Conservation (phyloP, 306 rosid genomes). For the Lablab purpureus region DNA sequence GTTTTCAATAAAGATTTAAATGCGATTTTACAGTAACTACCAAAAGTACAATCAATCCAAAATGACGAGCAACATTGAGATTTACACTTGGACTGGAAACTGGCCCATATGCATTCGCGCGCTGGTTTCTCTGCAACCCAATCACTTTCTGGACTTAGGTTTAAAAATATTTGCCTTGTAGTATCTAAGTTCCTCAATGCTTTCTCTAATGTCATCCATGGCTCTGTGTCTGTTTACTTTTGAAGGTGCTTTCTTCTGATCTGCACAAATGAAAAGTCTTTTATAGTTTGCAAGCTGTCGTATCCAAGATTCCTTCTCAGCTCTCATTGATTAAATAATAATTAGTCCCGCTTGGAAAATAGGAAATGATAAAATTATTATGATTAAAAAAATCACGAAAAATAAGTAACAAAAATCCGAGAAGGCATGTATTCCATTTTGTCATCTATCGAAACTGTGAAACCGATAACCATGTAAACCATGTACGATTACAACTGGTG, state of each 20-base stretch:
- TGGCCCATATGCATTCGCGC: constrained; percentile 33
- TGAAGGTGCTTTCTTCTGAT: constrained; percentile 67
- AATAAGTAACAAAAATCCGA: not conserved
- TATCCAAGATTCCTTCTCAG: not conserved
- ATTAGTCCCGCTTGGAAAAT: not conserved
- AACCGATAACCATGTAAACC: not conserved
- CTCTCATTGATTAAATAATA: not conserved
- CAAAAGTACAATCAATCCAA: constrained; percentile 24
- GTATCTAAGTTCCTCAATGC: constrained; percentile 82
- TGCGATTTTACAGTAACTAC: constrained; percentile 36
- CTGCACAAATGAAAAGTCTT: constrained; percentile 57
- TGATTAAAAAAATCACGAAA: not conserved
- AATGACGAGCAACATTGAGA: constrained; percentile 1
- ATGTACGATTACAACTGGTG: not conserved
- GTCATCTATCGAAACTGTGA: not conserved
- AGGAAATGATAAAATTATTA: not conserved
- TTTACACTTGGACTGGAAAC: constrained; percentile 26
- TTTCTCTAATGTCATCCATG: constrained; percentile 95
- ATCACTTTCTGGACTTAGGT: constrained; percentile 63
- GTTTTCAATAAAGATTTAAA: constrained; percentile 9
- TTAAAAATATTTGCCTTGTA: constrained; percentile 84
- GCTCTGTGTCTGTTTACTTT: constrained; percentile 88
- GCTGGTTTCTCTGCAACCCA: constrained; percentile 29
- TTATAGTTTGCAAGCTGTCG: not conserved
- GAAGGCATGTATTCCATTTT: not conserved